phyloP scores from a whole-genome alignment of 2,329 filamentous ascomycete genomes.

The Botrytis cinerea region DNA sequence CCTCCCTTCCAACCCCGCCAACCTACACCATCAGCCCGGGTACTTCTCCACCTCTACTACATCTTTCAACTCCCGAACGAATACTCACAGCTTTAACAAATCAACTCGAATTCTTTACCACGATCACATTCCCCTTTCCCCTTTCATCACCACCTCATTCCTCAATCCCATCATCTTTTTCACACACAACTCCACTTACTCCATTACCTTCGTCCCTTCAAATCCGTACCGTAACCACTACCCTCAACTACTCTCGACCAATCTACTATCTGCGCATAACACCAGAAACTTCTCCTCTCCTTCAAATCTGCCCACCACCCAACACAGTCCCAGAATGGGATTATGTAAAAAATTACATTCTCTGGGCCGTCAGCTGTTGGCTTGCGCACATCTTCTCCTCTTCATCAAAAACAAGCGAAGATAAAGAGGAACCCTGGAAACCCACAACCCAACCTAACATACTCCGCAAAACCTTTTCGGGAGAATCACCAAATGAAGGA shows the following conservation, averaged over 20 bases:
- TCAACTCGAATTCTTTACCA: slow-evolving; percentile 47
- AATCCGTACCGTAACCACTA: slow-evolving; percentile 32
- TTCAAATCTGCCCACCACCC: slow-evolving; percentile 14
- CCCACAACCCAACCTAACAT: slow-evolving; percentile 14
- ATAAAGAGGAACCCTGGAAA: slow-evolving; percentile 5
- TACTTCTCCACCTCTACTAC: slow-evolving; percentile 30
- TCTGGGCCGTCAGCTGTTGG: slow-evolving; percentile 17
- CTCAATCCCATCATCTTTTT: slow-evolving; percentile 5
- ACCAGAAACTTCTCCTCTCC: slow-evolving; percentile 20
- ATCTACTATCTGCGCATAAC: slow-evolving; percentile 1
- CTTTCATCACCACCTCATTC: slow-evolving; percentile 33
- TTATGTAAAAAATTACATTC: slow-evolving; percentile 6
- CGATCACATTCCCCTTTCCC: slow-evolving; percentile 40
- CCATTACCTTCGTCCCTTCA: slow-evolving; percentile 7
- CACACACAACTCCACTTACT: not conserved
- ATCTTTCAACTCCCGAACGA: slow-evolving; percentile 41
- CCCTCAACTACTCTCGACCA: slow-evolving; percentile 31
- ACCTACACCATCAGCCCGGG: slow-evolving; percentile 35
- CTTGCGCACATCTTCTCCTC: slow-evolving; percentile 2
- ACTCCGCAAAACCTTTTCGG: not conserved
- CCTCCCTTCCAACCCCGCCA: slow-evolving; percentile 35
- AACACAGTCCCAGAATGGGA: not conserved
- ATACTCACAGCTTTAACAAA: slow-evolving; percentile 47
- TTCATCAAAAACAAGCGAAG: slow-evolving; percentile 3
- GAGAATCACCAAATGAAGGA: not conserved